phyloP scores from a whole-genome alignment of 1,139 yeast species.

The Yamadazyma sp. region DNA sequence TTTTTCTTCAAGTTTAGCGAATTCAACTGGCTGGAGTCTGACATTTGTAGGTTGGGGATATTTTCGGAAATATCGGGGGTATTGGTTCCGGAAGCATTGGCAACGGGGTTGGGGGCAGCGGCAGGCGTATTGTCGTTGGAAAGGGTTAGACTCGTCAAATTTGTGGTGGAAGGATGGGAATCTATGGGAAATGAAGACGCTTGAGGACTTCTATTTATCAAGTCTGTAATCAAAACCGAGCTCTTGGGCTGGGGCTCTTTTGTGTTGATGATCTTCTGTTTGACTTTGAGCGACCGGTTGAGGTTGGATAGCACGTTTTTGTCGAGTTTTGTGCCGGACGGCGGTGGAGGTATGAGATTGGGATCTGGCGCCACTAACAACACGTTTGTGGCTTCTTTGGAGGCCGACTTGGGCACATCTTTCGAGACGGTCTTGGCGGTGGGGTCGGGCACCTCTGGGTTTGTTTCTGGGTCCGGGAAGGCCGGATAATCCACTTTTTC shows the following conservation, averaged over 20 bases:
- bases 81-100: constrained; percentile 4
- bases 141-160: neutral
- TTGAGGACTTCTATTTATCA: constrained; percentile 36
- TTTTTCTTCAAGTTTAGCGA: constrained; percentile 10
- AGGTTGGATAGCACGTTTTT: constrained; percentile 34
- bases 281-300: constrained; percentile 42
- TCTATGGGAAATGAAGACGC: constrained; percentile 25
- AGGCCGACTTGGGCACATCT: neutral
- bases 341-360: neutral
- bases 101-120: constrained; percentile 6
- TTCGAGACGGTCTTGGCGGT: neutral
- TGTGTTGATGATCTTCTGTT: constrained; percentile 38
- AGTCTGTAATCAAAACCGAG: constrained; percentile 27
- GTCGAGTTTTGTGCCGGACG: constrained; percentile 22
- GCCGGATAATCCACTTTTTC: neutral
- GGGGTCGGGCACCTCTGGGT: neutral
- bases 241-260: constrained; percentile 41
- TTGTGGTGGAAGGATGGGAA: constrained; percentile 10
- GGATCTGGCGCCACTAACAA: too few species aligned
- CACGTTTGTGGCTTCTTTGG: too few species aligned
- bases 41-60: constrained; percentile 15
- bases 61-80: constrained; percentile 14
- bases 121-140: constrained; percentile 3
- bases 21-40: constrained; percentile 6
- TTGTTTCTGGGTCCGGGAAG: neutral